phyloP scores from a whole-genome alignment of 805 yeast genomes.

The Candida chauliodis region DNA sequence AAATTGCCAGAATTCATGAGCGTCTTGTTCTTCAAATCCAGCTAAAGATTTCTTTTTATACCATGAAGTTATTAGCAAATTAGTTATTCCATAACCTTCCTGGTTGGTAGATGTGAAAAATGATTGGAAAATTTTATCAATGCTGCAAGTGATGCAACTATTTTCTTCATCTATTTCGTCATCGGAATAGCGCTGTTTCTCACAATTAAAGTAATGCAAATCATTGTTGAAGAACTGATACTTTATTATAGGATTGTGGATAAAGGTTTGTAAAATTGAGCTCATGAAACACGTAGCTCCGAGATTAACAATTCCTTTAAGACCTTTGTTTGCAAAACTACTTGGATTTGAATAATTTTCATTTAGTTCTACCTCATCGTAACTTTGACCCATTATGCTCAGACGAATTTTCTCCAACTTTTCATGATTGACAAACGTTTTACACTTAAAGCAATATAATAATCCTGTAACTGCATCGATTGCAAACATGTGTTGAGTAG shows the following conservation, averaged over 20 bases:
- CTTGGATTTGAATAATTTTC: slow-evolving; percentile 31
- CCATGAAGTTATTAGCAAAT: slow-evolving; percentile 83
- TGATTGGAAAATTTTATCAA: slow-evolving; percentile 73
- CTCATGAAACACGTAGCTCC: slow-evolving; percentile 98
- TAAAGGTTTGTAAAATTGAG: slow-evolving; percentile 79
- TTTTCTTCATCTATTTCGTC: slow-evolving; percentile 24
- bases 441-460: slow-evolving; percentile 77
- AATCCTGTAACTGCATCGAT: slow-evolving; percentile 68
- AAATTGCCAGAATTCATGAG: slow-evolving; percentile 97
- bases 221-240: slow-evolving; percentile 71
- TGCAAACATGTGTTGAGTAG: slow-evolving; percentile 34
- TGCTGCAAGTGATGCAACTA: slow-evolving; percentile 78
- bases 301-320: slow-evolving; percentile 86
- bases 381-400: slow-evolving; percentile 6
- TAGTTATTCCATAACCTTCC: slow-evolving; percentile 77
- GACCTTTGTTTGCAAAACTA: slow-evolving; percentile 64
- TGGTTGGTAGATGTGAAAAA: slow-evolving; percentile 63
- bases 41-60: slow-evolving; percentile 79
- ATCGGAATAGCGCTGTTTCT: slow-evolving; percentile 15
- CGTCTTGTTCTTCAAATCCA: slow-evolving; percentile 97
- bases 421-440: slow-evolving; percentile 63
- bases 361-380: background rate
- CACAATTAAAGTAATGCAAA: slow-evolving; percentile 57
- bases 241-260: slow-evolving; percentile 87
- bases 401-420: slow-evolving; percentile 50